Base-by-base conservation (phyloP, 148 eudicot genomes). In the Spergularia bocconei region DNA sequence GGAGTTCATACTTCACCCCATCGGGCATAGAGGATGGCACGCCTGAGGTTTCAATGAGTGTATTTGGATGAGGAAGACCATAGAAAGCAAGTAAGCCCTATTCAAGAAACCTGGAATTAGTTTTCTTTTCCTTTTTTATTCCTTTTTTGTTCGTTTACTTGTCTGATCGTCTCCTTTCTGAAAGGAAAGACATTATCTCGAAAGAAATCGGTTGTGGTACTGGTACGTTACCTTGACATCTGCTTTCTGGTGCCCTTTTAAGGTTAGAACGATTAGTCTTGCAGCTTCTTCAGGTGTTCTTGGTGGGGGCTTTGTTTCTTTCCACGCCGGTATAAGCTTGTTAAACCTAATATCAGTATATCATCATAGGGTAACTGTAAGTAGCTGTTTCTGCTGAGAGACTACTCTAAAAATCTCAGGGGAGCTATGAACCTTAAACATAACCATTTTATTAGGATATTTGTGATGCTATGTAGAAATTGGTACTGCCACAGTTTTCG, bases 51-150 rank as follows among this genome's bases (percentile, higher is more conserved):
- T 87, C 86, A 20, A 83, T 88, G 36, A 87, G 75, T 59, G 86
- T 44, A 36, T 87, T 84, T 57, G 96, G 96, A 67, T 83, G 89
- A 69, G 97, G 93, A 39, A 95, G 87, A 69, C 93, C 90, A 76
- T 95, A 95, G 79, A 79, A 95, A 58, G 91, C 82, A 79, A 95
- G 83, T 52, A 95, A 81, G 57, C 98, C 98, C 98, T 95, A 62
- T 76, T 73, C 76, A 82, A 66, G 19, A 20, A 36, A 13, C 50
- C 69, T 20, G 17, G 17, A 58, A 7, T 81, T 21, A 80, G 63
- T 66, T 62, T 67, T n/a, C n/a, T n/a, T n/a, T n/a, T n/a, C n/a
- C n/a, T n/a, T 25, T 17, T 19, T 2, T 11, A 39, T 11, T 12
- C 7, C 13, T n/a, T 56, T 15, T 6, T 7, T 4, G 5, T 60